phyloP scores from a whole-genome alignment of 129 eudicot genomes.

The Helichrysum umbraculigerum region DNA sequence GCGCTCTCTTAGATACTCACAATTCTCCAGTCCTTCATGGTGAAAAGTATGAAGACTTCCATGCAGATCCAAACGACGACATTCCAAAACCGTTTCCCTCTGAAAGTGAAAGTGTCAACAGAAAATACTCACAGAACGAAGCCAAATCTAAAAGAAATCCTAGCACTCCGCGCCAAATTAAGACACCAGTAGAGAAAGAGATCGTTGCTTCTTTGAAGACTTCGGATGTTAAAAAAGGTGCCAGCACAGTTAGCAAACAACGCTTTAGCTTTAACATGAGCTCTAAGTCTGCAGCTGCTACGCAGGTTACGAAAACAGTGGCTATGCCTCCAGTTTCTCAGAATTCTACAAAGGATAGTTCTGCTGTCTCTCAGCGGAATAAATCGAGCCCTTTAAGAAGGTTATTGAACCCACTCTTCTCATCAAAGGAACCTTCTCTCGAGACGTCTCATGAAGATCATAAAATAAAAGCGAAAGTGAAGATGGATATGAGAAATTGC shows the following conservation, averaged over 20 bases:
- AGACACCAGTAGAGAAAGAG: slow-evolving; percentile 37
- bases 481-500: slow-evolving; percentile 37
- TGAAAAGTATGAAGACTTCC: slow-evolving; percentile 13
- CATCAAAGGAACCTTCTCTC: slow-evolving; percentile 36
- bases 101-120: slow-evolving; percentile 18
- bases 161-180: slow-evolving; percentile 21
- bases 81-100: neutral
- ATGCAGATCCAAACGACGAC: slow-evolving; percentile 16
- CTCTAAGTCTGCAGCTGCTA: slow-evolving; percentile 21
- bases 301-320: slow-evolving; percentile 33
- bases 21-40: slow-evolving; percentile 29
- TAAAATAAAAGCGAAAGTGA: slow-evolving; percentile 27
- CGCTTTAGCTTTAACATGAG: slow-evolving; percentile 46
- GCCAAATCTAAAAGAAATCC: slow-evolving; percentile 22
- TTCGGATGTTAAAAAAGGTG: slow-evolving; percentile 27
- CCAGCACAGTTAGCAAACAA: slow-evolving; percentile 33
- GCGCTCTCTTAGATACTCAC: neutral
- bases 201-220: slow-evolving; percentile 27
- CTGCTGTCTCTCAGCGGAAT: neutral
- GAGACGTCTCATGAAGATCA: slow-evolving; percentile 29
- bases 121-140: slow-evolving; percentile 16
- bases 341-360: slow-evolving; percentile 26
- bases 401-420: slow-evolving; percentile 57
- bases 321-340: slow-evolving; percentile 21
- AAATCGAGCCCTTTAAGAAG: slow-evolving; percentile 56